Percentiles rank a stretch among this genome's conserved stretches.
phyloP scores from a whole-genome alignment of 73 alveolate genomes.

The Symbiodinium pilosum region DNA sequence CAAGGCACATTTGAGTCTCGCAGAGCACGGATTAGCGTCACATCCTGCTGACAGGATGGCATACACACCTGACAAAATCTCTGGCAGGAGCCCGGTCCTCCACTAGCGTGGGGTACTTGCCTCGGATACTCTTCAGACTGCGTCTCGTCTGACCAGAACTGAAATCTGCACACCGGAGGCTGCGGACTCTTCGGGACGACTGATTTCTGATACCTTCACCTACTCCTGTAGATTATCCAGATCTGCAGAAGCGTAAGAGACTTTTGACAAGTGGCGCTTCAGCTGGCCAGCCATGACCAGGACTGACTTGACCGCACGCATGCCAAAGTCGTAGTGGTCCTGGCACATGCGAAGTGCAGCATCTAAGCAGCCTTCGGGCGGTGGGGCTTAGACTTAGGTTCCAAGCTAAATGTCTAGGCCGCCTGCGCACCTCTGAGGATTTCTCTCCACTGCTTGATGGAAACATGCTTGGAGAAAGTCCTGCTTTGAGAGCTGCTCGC shows the following conservation, averaged over 20 bases:
- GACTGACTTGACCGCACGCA: conserved; percentile 99
- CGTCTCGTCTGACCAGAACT: no score
- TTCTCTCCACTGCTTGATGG: background rate
- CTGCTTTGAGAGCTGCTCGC: conserved; percentile 99
- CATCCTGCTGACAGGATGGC: conserved; percentile 98
- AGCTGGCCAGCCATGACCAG: conserved; percentile 99
- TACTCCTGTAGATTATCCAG: no score
- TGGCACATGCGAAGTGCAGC: conserved; percentile 46
- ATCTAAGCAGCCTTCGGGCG: background rate
- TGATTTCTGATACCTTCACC: no score
- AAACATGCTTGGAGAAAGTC: conserved; percentile 95
- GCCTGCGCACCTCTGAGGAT: background rate
- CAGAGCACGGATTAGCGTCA: conserved; percentile 99
- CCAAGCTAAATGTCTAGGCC: background rate
- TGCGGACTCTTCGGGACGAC: no score
- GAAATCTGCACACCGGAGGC: no score
- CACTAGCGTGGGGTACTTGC: conserved; percentile 43
- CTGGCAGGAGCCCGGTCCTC: conserved; percentile 47
- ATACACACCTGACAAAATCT: background rate
- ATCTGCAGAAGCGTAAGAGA: no score
- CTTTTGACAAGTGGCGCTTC: conserved; percentile 96
- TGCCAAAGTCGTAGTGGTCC: conserved; percentile 99
- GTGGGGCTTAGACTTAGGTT: background rate
- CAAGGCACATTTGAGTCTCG: conserved; percentile 99
- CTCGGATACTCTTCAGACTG: background rate